A percentile compares a stretch with the other conserved stretches of the same genome.
These are phyloP conservation scores for Nevesoporus exiguus DNA, from an alignment of 768 basidiomycete species.

Conservation along the genomic window DNA sequence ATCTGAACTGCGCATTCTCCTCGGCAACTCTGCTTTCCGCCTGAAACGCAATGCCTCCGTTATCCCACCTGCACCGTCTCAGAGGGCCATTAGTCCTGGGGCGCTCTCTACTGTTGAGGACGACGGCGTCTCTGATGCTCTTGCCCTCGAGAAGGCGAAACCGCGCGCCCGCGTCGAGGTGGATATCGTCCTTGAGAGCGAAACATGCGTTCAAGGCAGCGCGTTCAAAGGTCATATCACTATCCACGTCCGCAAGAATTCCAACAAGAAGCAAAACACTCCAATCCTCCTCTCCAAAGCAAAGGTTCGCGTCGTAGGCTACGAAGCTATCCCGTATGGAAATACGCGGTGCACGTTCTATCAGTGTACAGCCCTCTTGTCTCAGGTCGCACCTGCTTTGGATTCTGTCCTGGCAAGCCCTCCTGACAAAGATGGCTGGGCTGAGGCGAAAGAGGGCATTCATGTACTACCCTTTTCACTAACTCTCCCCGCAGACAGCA, in stretches of 20 bases:
- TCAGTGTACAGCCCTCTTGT: conserved; percentile 59
- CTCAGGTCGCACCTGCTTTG: conserved; percentile 45
- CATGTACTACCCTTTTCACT: conserved; percentile 74
- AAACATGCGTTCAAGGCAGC: conserved; percentile 78
- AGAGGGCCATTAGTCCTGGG: conserved; percentile 6
- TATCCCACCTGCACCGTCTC: conserved; percentile 26
- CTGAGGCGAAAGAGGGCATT: conserved; percentile 57
- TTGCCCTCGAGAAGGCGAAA: conserved; percentile 69
- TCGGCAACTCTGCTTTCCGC: conserved; percentile 58
- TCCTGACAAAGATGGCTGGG: conserved; percentile 60
- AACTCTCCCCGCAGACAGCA: conserved; percentile 54
- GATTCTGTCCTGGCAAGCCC: conserved; percentile 42
- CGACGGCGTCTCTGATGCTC: conserved; percentile 23
- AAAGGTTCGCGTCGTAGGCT: conserved; percentile 81
- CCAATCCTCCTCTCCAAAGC: conserved; percentile 66
- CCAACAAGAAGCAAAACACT: conserved; percentile 46
- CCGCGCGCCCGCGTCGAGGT: conserved; percentile 73
- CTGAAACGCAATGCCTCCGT: conserved; percentile 53
- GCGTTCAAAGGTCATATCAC: conserved; percentile 66
- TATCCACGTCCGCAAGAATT: conserved; percentile 54
- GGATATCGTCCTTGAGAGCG: conserved; percentile 73
- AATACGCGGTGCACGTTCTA: conserved; percentile 77
- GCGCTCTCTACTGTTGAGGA: conserved; percentile 1
- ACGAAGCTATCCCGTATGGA: conserved; percentile 63
- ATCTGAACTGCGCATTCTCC: conserved; percentile 56